Evolutionary conservation across 2,329 filamentous ascomycete genomes (phyloP).

Genomic region (Neurospora sp.): DNA sequence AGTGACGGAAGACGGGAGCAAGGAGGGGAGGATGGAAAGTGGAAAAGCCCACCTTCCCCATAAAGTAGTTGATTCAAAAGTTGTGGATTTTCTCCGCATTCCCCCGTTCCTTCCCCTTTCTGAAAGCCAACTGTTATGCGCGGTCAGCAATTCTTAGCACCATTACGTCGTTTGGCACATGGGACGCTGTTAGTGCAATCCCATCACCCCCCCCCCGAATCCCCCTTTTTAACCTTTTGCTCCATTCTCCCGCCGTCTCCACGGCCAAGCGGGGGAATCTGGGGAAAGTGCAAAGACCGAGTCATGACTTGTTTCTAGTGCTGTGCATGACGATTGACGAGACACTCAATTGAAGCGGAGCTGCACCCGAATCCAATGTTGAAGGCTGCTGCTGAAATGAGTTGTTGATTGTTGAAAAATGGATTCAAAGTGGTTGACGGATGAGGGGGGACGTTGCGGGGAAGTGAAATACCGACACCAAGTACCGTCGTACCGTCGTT

Average conservation of each 20-base stretch:
- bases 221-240: background rate
- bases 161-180: background rate
- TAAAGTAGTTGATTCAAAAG: background rate
- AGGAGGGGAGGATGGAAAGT: background rate
- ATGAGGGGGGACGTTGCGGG: background rate
- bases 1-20: background rate
- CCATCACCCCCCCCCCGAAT: background rate
- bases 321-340: background rate
- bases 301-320: background rate
- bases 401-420: background rate
- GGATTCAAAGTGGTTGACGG: background rate
- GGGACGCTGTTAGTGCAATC: background rate
- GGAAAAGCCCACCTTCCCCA: background rate
- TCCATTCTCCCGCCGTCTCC: background rate
- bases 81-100: background rate
- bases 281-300: background rate
- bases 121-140: background rate
- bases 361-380: background rate
- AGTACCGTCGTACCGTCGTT: background rate
- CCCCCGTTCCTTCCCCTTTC: background rate
- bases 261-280: background rate
- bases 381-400: background rate
- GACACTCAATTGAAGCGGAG: background rate
- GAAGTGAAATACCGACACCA: background rate
- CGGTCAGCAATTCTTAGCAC: background rate